Percentiles rank a stretch among this genome's conserved stretches.
phyloP scores from a whole-genome alignment of 2,329 filamentous ascomycete genomes.

The Tolypocladium ovalisporum region DNA sequence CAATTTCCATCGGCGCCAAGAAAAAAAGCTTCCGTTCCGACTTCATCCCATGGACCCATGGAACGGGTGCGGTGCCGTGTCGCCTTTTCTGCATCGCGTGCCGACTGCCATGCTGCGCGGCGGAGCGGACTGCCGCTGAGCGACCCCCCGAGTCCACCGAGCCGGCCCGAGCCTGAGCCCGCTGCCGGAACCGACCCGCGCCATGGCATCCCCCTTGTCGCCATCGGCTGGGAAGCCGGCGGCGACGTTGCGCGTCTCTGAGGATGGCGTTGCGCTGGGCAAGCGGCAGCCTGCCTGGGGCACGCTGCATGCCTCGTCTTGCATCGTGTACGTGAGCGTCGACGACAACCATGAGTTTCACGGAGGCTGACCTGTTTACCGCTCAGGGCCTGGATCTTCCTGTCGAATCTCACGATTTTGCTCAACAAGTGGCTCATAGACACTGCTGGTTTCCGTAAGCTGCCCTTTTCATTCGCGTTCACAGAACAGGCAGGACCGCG shows the following conservation, averaged over 20 bases:
- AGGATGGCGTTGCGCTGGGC: slow-evolving; percentile 14
- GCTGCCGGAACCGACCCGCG: neutral
- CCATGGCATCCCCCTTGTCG: neutral
- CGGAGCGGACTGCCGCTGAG: neutral
- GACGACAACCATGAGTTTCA: neutral
- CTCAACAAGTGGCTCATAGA: slow-evolving; percentile 90
- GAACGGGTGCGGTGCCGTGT: neutral
- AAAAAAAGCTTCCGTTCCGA: neutral
- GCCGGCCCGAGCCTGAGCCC: neutral
- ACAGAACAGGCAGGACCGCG: neutral
- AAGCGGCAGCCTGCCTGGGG: slow-evolving; percentile 1
- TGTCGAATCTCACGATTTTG: slow-evolving; percentile 76
- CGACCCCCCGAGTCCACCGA: neutral
- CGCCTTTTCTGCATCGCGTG: neutral
- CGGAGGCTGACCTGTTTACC: neutral
- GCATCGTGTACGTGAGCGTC: slow-evolving; percentile 16
- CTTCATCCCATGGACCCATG: neutral
- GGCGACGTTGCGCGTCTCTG: slow-evolving; percentile 5
- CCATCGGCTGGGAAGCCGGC: neutral
- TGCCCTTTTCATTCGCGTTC: no score
- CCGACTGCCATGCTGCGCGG: neutral
- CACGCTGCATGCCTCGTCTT: slow-evolving; percentile 21
- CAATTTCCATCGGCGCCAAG: neutral
- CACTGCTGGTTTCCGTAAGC: slow-evolving; percentile 61
- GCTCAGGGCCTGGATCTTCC: slow-evolving; percentile 62